A percentile compares a stretch with the other conserved stretches of the same genome.
Evolutionary conservation across 2,329 filamentous ascomycete species (phyloP).

Genomic region (Iodosphaeria phyllophila): DNA sequence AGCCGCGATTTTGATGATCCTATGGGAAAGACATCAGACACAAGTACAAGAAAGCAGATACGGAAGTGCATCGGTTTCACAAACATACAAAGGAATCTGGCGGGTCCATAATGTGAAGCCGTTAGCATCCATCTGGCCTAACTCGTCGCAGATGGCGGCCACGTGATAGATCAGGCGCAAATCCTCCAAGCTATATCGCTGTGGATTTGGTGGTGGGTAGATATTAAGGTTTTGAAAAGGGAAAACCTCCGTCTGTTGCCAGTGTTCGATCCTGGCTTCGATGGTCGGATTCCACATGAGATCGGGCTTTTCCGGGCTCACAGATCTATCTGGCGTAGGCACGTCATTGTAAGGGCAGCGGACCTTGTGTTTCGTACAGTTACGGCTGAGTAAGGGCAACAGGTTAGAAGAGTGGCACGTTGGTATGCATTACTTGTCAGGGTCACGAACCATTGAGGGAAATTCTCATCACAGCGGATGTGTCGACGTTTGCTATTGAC

Average conservation of each 20-base stretch:
- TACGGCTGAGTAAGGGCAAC: slow-evolving; percentile 43
- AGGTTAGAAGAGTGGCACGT: slow-evolving; percentile 1
- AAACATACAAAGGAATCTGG: slow-evolving; percentile 71
- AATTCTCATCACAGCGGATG: slow-evolving; percentile 94
- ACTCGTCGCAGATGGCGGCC: slow-evolving; percentile 66
- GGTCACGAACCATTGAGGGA: slow-evolving; percentile 72
- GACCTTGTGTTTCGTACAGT: slow-evolving; percentile 98
- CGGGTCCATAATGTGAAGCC: slow-evolving; percentile 84
- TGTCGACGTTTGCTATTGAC: slow-evolving; percentile 64
- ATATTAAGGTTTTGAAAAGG: slow-evolving; percentile 70
- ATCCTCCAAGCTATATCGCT: slow-evolving; percentile 57
- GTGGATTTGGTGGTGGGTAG: slow-evolving; percentile 55
- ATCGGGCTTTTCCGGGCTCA: slow-evolving; percentile 43
- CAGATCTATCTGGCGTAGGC: slow-evolving; percentile 43
- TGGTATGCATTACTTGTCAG: background rate
- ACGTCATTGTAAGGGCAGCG: slow-evolving; percentile 95
- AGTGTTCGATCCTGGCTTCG: slow-evolving; percentile 61
- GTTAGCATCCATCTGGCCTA: slow-evolving; percentile 58
- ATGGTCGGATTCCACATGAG: slow-evolving; percentile 78
- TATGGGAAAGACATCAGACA: slow-evolving; percentile 17
- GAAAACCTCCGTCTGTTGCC: slow-evolving; percentile 69
- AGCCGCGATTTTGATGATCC: slow-evolving; percentile 66
- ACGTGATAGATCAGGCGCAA: slow-evolving; percentile 83
- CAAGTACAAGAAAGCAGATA: background rate
- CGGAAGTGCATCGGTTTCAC: slow-evolving; percentile 1